Conservation (phyloP, 2,329 filamentous ascomycete genomes). For the Graphilbum ipis-grandicollis region DNA sequence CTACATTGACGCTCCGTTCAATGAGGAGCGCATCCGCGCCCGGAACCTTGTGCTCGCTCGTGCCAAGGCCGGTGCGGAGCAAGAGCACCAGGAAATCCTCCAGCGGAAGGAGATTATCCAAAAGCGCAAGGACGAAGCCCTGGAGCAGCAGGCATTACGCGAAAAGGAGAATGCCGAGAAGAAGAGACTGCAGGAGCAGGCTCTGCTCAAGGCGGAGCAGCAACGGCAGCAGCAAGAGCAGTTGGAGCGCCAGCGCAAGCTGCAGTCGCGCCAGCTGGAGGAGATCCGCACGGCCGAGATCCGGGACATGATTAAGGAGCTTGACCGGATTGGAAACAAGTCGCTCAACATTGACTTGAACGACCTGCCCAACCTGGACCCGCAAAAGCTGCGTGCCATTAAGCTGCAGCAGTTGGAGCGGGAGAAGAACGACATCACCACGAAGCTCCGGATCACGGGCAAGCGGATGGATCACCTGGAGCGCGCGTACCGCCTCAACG, state of each 20-base stretch:
- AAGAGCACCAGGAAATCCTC: constrained; percentile 76
- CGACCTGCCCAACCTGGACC: constrained; percentile 74
- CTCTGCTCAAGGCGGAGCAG: constrained; percentile 77
- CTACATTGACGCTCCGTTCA: constrained; percentile 85
- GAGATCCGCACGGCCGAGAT: constrained; percentile 85
- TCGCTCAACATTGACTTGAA: constrained; percentile 57
- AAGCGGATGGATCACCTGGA: constrained; percentile 96
- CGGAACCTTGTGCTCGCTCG: constrained; percentile 66
- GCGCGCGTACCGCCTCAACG: constrained; percentile 90
- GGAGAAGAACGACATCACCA: constrained; percentile 91
- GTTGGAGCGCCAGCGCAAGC: constrained; percentile 73
- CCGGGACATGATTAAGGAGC: constrained; percentile 78
- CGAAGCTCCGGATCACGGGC: constrained; percentile 77
- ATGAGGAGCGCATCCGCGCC: constrained; percentile 60
- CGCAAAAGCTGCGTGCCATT: constrained; percentile 77
- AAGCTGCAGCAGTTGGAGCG: constrained; percentile 93
- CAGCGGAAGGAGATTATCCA: constrained; percentile 81
- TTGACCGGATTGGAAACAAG: constrained; percentile 68
- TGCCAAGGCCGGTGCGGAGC: constrained; percentile 72
- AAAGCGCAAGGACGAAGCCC: constrained; percentile 93
- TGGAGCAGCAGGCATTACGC: constrained; percentile 69
- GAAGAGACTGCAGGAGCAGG: constrained; percentile 73
- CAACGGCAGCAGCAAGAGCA: constrained; percentile 84
- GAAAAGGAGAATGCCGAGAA: constrained; percentile 85
- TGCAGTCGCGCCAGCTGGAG: constrained; percentile 72